A percentile compares a stretch with the other conserved stretches of the same genome.
Conservation (phyloP, 139 green algal species). For the Picochlorum costavermella region DNA sequence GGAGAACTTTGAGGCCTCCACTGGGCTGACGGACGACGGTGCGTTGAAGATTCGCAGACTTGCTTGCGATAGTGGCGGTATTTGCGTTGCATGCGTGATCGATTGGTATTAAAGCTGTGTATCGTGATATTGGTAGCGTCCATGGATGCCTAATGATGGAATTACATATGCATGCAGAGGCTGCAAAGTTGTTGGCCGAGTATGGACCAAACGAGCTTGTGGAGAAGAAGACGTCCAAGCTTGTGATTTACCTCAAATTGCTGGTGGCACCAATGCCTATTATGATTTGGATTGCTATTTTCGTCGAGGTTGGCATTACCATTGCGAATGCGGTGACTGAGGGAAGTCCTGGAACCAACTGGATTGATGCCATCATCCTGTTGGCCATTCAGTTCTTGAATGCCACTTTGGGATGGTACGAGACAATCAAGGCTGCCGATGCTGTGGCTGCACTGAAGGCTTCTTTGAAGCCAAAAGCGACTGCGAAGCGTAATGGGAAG, state of each 20-base stretch:
- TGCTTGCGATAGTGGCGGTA: too few species aligned
- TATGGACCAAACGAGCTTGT: conserved; percentile 67
- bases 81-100: too few species aligned
- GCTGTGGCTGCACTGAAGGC: conserved; percentile 74
- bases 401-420: conserved; percentile 68
- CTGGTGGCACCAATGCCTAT: conserved; percentile 75
- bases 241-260: conserved; percentile 51
- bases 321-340: neutral
- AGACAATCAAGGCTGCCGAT: conserved; percentile 70
- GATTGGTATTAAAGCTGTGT: too few species aligned
- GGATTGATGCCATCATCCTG: conserved; percentile 62
- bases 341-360: conserved; percentile 29
- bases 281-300: conserved; percentile 85
- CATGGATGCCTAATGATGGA: too few species aligned
- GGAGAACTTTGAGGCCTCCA: neutral
- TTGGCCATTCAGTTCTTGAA: conserved; percentile 79
- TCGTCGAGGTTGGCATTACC: conserved; percentile 62
- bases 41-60: too few species aligned
- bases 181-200: conserved; percentile 35
- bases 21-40: too few species aligned
- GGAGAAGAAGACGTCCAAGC: conserved; percentile 57
- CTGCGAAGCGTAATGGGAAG: conserved; percentile 61
- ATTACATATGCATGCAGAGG: conserved; percentile 41
- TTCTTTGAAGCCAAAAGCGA: conserved; percentile 70
- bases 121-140: too few species aligned